phyloP scores from a whole-genome alignment of 1,139 yeast genomes.

The Protomyces macrosporus region DNA sequence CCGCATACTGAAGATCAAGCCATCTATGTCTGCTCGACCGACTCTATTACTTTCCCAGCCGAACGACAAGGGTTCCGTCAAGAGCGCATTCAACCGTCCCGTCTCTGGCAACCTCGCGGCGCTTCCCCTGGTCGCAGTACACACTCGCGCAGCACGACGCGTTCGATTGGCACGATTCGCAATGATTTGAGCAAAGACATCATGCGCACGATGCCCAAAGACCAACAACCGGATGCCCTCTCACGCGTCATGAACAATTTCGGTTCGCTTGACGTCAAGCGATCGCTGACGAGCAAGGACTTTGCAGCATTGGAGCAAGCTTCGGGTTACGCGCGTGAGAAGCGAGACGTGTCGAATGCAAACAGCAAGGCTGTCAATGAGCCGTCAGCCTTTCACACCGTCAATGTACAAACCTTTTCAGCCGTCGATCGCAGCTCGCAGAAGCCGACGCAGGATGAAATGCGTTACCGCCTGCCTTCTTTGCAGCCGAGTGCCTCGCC shows the following conservation, averaged over 20 bases:
- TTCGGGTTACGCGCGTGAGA: not conserved
- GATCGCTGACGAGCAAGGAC: not conserved
- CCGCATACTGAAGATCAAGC: not conserved
- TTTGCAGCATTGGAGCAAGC: not conserved
- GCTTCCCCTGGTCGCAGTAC: not conserved
- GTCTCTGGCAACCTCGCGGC: not conserved
- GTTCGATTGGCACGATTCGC: not conserved
- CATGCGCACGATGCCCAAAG: not conserved
- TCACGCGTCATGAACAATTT: not conserved
- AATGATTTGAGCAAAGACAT: not conserved
- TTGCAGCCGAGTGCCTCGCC: not conserved
- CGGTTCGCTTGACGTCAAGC: not conserved
- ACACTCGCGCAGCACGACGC: not conserved
- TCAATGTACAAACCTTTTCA: not conserved
- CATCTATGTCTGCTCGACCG: not conserved
- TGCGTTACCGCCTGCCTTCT: not conserved
- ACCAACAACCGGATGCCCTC: not conserved
- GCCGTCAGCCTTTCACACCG: not conserved
- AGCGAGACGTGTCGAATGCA: not conserved
- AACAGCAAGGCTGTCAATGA: not conserved
- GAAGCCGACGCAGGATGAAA: not conserved
- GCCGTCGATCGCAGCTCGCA: not conserved
- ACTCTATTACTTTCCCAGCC: not conserved
- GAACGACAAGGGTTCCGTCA: not conserved
- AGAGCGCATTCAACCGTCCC: not conserved